phyloP scores from a whole-genome alignment of 2,329 filamentous ascomycete genomes.

The Tolypocladium album region DNA sequence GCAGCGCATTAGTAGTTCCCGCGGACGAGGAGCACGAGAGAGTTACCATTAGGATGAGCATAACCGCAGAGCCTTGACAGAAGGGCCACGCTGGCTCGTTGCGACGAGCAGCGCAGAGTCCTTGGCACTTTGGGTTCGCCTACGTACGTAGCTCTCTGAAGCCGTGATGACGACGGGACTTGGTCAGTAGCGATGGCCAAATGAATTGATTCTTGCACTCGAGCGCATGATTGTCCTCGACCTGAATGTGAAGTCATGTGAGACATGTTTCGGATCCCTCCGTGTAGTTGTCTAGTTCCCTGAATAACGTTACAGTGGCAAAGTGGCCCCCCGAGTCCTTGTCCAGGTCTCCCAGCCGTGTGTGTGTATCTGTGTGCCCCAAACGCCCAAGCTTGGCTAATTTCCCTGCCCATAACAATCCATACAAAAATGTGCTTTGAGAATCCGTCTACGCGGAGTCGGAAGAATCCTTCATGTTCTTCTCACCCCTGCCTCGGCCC shows the following conservation, averaged over 20 bases:
- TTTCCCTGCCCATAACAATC: not conserved
- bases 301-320: too few species aligned
- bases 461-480: not conserved
- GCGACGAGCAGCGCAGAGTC: not conserved
- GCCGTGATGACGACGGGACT: not conserved
- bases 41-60: not conserved
- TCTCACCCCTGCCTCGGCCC: not conserved
- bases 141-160: constrained; percentile 1
- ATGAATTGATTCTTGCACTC: not conserved
- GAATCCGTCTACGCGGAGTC: not conserved
- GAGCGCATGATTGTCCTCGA: not conserved
- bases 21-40: not conserved
- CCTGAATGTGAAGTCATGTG: not conserved
- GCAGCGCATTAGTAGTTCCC: not conserved
- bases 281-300: not conserved
- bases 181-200: not conserved
- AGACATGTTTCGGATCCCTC: not conserved
- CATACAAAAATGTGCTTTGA: not conserved
- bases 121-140: not conserved
- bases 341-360: not conserved
- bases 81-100: not conserved
- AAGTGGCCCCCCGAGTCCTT: too few species aligned
- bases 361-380: too few species aligned
- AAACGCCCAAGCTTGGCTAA: not conserved
- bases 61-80: not conserved